These are phyloP conservation scores for Diversispora eburnea DNA, from an alignment of 192 early-diverging fungal species.

Conservation along the genomic window DNA sequence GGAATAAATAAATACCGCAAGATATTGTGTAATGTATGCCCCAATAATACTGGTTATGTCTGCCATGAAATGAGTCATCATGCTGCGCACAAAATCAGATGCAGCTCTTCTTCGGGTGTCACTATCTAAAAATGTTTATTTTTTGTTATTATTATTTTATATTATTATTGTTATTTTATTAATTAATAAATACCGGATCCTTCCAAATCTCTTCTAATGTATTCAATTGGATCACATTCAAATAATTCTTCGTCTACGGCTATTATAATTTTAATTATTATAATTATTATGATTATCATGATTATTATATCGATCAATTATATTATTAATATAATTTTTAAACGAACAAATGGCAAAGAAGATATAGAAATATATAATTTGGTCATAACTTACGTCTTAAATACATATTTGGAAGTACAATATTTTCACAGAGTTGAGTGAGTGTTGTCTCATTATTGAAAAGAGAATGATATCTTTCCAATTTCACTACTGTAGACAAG, in stretches of 20 bases:
- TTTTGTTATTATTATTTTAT: not conserved
- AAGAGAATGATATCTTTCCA: conserved; percentile 63
- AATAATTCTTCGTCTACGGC: conserved; percentile 90
- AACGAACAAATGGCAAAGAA: no score
- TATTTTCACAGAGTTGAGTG: conserved; percentile 79
- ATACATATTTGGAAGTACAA: conserved; percentile 89
- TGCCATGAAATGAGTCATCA: conserved; percentile 81
- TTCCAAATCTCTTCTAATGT: conserved; percentile 88
- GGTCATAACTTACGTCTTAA: conserved; percentile 54
- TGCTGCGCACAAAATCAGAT: conserved; percentile 85
- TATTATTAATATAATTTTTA: no score
- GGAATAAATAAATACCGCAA: conserved; percentile 31
- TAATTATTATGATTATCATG: not conserved
- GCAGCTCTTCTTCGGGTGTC: conserved; percentile 93
- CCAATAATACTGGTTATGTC: conserved; percentile 84
- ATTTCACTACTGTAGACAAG: conserved; percentile 81
- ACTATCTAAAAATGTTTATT: conserved; percentile 49
- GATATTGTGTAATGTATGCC: conserved; percentile 66
- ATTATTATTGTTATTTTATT: not conserved
- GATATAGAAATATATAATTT: no score
- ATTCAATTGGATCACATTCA: conserved; percentile 96
- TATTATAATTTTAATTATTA: not conserved
- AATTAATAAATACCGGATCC: conserved; percentile 58
- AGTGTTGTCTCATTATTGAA: conserved; percentile 74
- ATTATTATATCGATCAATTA: no score